phyloP scores from a whole-genome alignment of 1,284 basidiomycete genomes.

The Tetrapyrgos nigripes region DNA sequence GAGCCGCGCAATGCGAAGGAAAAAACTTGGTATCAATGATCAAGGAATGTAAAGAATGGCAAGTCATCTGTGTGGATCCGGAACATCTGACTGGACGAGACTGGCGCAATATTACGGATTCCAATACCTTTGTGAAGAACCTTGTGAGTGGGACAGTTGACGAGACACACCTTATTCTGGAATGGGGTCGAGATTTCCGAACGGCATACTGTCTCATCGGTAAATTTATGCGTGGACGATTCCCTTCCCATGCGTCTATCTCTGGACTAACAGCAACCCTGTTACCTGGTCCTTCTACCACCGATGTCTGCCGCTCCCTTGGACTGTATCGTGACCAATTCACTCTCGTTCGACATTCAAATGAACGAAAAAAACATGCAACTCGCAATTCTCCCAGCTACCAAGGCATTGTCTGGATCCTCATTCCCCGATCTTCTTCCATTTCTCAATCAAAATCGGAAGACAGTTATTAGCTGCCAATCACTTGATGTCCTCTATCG shows the following conservation, averaged over 20 bases:
- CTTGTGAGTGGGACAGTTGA: constrained; percentile 6
- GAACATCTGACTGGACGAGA: no score
- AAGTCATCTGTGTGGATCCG: no score
- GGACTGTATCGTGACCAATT: no score
- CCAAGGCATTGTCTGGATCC: background rate
- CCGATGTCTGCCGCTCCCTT: background rate
- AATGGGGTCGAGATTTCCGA: no score
- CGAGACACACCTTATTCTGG: background rate
- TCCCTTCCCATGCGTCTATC: no score
- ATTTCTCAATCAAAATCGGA: constrained; percentile 7
- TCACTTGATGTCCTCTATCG: constrained; percentile 2
- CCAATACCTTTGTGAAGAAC: constrained; percentile 4
- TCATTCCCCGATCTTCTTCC: background rate
- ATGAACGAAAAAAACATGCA: constrained; percentile 1
- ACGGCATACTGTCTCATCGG: no score
- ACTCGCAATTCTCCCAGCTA: background rate
- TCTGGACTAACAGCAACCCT: no score
- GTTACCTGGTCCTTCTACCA: background rate
- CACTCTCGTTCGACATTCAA: no score
- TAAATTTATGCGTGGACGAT: no score
- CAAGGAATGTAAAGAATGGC: constrained; percentile 4
- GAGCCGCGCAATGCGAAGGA: background rate
- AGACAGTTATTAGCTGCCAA: constrained; percentile 5
- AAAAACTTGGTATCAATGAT: constrained; percentile 5
- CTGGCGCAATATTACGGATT: no score